Evolutionary conservation across 495 filamentous ascomycete species (phyloP), one percentile per base, ranked within the genome.

Genomic region (Aspergillus avenaceus): DNA sequence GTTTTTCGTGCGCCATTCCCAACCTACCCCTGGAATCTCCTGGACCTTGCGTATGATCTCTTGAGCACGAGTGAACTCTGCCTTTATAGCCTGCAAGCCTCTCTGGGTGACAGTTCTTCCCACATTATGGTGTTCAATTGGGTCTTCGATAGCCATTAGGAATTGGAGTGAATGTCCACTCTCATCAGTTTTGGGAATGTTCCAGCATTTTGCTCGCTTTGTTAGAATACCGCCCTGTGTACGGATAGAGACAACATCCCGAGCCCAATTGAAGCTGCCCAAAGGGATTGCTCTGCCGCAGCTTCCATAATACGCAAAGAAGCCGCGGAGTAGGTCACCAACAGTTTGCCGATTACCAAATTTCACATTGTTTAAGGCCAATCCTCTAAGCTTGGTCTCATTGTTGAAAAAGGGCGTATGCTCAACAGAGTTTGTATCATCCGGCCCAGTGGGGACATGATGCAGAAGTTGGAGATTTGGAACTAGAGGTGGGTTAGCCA

Each of bases 111-210:
- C 90, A 0, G 89, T 93, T 25, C 88, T 72, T 8, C 84, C 90
- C 37, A 95, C 84, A 56, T 95, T 93, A 65, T 93, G 88, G 3
- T 78, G 72, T 71, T 93, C 90, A 60, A 95, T 93, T 0, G 89
- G 89, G 61, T 95, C 89, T 60, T 95, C 90, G 50, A 95, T 90
- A 28, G 88, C 85, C 54, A 93, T 84, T 13, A 95, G 78, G 61
- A 86, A 93, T n/a, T 88, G 80, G 54, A 89, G 77, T 8, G 85
- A 77, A 13, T 90, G 71, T 56, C 87, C 84, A 53, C 84, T 84
- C 13, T 71, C 58, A 34, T 70, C 62, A 2, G 53, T 41, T 60
- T 82, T 84, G 1, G 88, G 88, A 16, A 79, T 80, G 4, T 77
- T 83, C 89, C 89, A 95, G 21, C 83, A 86, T 61, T 93, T 93